Evolutionary conservation across 805 yeast species (phyloP), one percentile per base, ranked within the genome.

Genomic region (Saturnispora dispora): DNA sequence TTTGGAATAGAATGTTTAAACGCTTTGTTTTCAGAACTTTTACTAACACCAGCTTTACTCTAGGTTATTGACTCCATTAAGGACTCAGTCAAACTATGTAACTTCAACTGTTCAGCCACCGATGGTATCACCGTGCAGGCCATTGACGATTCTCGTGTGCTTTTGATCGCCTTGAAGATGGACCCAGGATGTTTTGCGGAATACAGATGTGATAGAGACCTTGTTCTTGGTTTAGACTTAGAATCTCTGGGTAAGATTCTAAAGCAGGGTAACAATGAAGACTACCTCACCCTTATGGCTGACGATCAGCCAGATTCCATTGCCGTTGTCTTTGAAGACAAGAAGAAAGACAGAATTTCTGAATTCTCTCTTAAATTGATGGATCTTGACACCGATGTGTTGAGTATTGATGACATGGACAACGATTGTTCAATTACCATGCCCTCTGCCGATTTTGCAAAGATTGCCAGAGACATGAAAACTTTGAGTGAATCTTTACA

Each of bases 381-480:
- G 96, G 96, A 91, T 65, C 88, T 93, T 59, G 98, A 93, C 67
- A 87, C 95, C 49, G 98, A 93, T 65, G 87, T 87, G 72, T 79
- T 93, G 62, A 83, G 86, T 61, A 87, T 93, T 65, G 98, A 95
- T 60, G 98, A 89, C 60, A 83, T 90, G 81, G 95, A 88, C 57
- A 86, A 85, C 66, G 95, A 88, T 64, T 81, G 93, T 37, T 82
- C 85, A 55, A 76, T 93, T 60, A 81, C 87, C 53, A 79, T 93
- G 85, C 96, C 98, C 53, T 74, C 96, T 23, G 61, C 77, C 25
- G 98, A 91, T 62, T 88, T 93, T 70, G 82, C 93, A 66, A 88
- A 89, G 66, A 83, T 87, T 58, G 86, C 88, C 50, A 81, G 96
- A 61, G 98, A 93, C 67, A 77, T 93, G 74, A 79, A 81, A 62